Conservation (phyloP, 1,284 basidiomycete genomes). For the Boletus smithii region DNA sequence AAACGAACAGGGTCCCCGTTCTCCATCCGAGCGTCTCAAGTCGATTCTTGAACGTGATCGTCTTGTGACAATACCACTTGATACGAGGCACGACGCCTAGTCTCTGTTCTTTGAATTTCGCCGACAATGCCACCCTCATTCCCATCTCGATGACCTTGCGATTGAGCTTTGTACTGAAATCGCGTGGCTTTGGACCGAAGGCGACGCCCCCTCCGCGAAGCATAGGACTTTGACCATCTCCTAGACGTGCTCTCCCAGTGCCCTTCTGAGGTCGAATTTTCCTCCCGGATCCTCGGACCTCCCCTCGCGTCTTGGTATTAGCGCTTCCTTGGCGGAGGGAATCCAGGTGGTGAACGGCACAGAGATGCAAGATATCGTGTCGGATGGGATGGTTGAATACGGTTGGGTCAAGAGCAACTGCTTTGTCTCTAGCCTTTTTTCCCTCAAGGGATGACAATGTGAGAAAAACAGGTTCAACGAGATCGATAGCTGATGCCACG, state of each 20-base stretch:
- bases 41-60: constrained; percentile 54
- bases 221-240: constrained; percentile 86
- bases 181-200: constrained; percentile 86
- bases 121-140: constrained; percentile 84
- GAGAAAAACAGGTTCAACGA: constrained; percentile 53
- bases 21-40: constrained; percentile 61
- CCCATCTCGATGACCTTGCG: constrained; percentile 91
- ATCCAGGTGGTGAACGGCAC: constrained; percentile 88
- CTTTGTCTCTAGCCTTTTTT: constrained; percentile 43
- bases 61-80: constrained; percentile 70
- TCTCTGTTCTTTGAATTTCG: constrained; percentile 71
- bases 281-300: constrained; percentile 83
- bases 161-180: constrained; percentile 87
- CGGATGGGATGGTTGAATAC: constrained; percentile 88
- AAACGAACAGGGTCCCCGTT: constrained; percentile 66
- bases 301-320: constrained; percentile 86
- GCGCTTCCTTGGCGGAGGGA: constrained; percentile 87
- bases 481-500: constrained; percentile 38
- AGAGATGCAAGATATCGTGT: constrained; percentile 90
- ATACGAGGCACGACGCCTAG: constrained; percentile 75
- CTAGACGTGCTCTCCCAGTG: constrained; percentile 84
- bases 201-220: constrained; percentile 90
- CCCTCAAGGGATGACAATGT: constrained; percentile 57
- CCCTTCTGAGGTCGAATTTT: constrained; percentile 95
- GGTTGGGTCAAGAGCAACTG: constrained; percentile 75